Evolutionary conservation across 352 stramenopile genomes (phyloP).

Genomic region (Phytophthora rubi): DNA sequence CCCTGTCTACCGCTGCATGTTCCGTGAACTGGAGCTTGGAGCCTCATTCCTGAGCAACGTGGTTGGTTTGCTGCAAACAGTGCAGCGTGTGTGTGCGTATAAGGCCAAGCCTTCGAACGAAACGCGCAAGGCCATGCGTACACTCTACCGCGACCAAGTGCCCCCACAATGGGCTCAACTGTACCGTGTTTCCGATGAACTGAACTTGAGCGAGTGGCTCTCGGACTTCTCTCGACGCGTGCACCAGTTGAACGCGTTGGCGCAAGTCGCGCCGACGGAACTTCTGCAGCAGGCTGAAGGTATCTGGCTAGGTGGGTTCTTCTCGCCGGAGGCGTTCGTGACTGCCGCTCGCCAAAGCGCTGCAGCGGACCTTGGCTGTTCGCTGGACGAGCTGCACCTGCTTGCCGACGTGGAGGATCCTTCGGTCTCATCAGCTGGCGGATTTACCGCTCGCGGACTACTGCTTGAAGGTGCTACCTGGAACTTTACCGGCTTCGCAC

Average conservation of each 20-base stretch:
- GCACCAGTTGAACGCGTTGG: constrained; percentile 64
- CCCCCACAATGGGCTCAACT: constrained; percentile 62
- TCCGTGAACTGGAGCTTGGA: constrained; percentile 88
- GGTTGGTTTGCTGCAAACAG: constrained; percentile 63
- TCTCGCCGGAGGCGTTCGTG: constrained; percentile 93
- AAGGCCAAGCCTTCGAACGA: constrained; percentile 90
- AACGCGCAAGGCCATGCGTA: constrained; percentile 81
- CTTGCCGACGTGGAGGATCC: constrained; percentile 69
- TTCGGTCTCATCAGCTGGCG: constrained; percentile 27
- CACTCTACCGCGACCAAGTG: constrained; percentile 73
- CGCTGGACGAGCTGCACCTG: constrained; percentile 89
- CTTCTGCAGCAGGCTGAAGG: constrained; percentile 46
- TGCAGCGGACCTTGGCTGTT: constrained; percentile 78
- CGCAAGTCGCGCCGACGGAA: constrained; percentile 47
- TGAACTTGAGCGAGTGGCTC: constrained; percentile 85
- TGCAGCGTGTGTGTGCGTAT: constrained; percentile 84
- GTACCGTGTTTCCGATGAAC: constrained; percentile 62
- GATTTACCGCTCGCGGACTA: constrained; percentile 76
- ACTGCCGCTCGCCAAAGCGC: constrained; percentile 92
- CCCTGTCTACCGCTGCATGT: constrained; percentile 92
- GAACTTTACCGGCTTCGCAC: constrained; percentile 66
- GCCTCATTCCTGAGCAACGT: constrained; percentile 70
- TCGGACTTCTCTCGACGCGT: constrained; percentile 81
- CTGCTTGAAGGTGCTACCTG: constrained; percentile 87
- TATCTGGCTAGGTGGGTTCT: constrained; percentile 93